A percentile compares a stretch with the other conserved stretches of the same genome.
Evolutionary conservation across 352 stramenopile genomes (phyloP).

Genomic region (Globisporangium splendens): DNA sequence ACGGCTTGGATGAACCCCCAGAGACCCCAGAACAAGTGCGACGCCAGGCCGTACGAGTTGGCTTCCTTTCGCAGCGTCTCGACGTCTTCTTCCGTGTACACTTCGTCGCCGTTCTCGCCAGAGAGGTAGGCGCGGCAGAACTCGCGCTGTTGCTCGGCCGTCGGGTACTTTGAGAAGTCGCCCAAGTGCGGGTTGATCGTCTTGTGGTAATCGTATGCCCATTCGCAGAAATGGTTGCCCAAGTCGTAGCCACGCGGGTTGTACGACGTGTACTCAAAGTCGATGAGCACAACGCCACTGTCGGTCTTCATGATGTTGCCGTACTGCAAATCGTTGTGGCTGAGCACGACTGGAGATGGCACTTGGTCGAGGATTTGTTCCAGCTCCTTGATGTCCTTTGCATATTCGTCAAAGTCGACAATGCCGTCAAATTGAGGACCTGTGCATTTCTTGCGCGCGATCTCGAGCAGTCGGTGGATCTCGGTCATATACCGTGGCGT

Average conservation of each 20-base stretch:
- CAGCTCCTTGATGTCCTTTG: slow-evolving; percentile 47
- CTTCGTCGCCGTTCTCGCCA: slow-evolving; percentile 36
- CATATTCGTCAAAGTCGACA: slow-evolving; percentile 49
- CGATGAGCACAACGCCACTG: slow-evolving; percentile 79
- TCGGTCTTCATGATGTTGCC: slow-evolving; percentile 90
- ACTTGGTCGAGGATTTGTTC: slow-evolving; percentile 51
- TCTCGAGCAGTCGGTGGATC: slow-evolving; percentile 50
- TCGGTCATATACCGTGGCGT: slow-evolving; percentile 52
- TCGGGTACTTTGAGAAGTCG: slow-evolving; percentile 77
- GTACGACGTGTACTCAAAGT: slow-evolving; percentile 94
- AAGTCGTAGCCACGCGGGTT: slow-evolving; percentile 90
- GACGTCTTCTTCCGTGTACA: slow-evolving; percentile 40
- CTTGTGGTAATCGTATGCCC: slow-evolving; percentile 82
- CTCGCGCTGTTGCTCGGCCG: slow-evolving; percentile 48
- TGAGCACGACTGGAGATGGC: slow-evolving; percentile 76
- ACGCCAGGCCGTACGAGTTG: slow-evolving; percentile 82
- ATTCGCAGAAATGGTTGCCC: slow-evolving; percentile 92
- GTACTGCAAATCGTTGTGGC: slow-evolving; percentile 92
- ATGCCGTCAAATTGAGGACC: slow-evolving; percentile 36
- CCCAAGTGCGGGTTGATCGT: slow-evolving; percentile 73
- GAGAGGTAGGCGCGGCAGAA: slow-evolving; percentile 73
- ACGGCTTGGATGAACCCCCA: slow-evolving; percentile 90
- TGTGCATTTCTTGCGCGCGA: slow-evolving; percentile 55
- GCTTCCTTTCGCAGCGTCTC: slow-evolving; percentile 61
- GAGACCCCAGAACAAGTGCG: slow-evolving; percentile 88